Conservation (phyloP, 2,329 filamentous ascomycete species). For the Fusarium papillatum region DNA sequence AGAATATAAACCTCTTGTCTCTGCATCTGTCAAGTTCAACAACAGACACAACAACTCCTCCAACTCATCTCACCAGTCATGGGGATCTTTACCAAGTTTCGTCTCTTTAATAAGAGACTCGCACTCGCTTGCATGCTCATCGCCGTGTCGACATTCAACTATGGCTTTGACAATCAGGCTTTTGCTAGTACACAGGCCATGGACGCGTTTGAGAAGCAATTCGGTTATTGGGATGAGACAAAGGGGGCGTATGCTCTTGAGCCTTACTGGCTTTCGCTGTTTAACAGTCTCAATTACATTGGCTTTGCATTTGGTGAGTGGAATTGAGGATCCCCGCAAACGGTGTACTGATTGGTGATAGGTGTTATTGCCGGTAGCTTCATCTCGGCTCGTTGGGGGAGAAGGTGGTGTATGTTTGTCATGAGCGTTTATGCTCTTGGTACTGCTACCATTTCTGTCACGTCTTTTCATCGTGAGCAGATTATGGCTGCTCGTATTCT, state of each 20-base stretch:
- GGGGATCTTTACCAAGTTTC: constrained; percentile 37
- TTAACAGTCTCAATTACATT: constrained; percentile 52
- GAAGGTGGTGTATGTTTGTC: constrained; percentile 47
- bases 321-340: rapidly evolving
- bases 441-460: constrained; percentile 37
- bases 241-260: constrained; percentile 43
- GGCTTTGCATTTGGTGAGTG: constrained; percentile 49
- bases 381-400: constrained; percentile 41
- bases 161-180: constrained; percentile 56
- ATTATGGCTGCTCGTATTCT: constrained; percentile 41
- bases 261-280: constrained; percentile 50
- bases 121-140: constrained; percentile 43
- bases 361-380: constrained; percentile 40
- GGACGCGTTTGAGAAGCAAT: constrained; percentile 50
- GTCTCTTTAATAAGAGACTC: constrained; percentile 40
- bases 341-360: not conserved
- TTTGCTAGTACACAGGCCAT: constrained; percentile 53
- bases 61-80: constrained; percentile 2
- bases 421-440: constrained; percentile 52
- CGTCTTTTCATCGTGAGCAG: constrained; percentile 28
- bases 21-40: not conserved
- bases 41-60: not conserved
- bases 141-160: constrained; percentile 54
- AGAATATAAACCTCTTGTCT: constrained; percentile 18
- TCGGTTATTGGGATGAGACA: constrained; percentile 45